Percentiles rank a stretch among this genome's conserved stretches.
Conservation (phyloP, 73 alveolate genomes). For the Paramecium caudatum region DNA sequence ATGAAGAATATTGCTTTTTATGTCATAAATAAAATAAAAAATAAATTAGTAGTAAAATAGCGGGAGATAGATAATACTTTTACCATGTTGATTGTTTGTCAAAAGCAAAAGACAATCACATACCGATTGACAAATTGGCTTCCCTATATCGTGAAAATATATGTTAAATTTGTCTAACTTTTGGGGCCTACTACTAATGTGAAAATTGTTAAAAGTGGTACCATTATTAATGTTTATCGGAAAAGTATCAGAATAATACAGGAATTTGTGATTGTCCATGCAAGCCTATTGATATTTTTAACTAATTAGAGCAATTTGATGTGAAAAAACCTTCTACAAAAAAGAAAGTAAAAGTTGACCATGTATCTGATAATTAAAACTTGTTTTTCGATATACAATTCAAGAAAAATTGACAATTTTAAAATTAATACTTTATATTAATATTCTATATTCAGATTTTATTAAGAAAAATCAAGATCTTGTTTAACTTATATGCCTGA, state of each 20-base stretch:
- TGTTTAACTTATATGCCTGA: neutral
- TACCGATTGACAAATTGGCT: neutral
- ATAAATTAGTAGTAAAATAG: neutral
- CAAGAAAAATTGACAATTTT: neutral
- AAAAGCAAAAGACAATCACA: slow-evolving; percentile 1
- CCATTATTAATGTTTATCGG: slow-evolving; percentile 1
- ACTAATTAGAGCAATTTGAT: no score
- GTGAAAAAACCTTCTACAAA: no score
- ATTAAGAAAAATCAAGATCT: slow-evolving; percentile 23
- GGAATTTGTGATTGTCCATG: slow-evolving; percentile 24
- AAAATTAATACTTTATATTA: neutral
- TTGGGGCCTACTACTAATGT: slow-evolving; percentile 38
- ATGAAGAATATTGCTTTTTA: neutral
- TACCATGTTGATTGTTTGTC: slow-evolving; percentile 12
- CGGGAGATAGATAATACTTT: neutral
- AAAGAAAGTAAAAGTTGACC: slow-evolving; percentile 12
- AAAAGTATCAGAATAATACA: slow-evolving; percentile 2
- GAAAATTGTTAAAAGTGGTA: slow-evolving; percentile 39
- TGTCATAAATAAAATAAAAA: neutral
- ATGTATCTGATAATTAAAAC: slow-evolving; percentile 1
- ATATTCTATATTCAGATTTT: neutral
- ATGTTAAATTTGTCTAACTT: neutral
- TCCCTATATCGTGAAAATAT: neutral
- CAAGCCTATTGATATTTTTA: neutral
- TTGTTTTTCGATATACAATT: slow-evolving; percentile 5